Evolutionary conservation across 2,329 filamentous ascomycete genomes (phyloP), one percentile per base, ranked within the genome.

Genomic region (Epichloe brachyelytri): DNA sequence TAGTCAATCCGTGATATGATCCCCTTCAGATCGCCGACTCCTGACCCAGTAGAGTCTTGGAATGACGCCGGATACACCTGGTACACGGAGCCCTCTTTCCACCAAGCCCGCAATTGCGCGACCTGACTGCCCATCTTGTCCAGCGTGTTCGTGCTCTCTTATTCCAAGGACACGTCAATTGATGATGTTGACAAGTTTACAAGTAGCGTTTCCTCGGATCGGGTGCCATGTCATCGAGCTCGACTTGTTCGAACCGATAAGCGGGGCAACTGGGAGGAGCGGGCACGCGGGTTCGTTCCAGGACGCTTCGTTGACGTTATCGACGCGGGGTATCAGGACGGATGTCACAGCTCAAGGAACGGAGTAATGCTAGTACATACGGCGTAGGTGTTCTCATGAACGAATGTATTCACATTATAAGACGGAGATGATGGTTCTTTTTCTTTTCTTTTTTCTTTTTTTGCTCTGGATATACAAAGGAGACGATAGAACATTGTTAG

Each of bases 1-100:
- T 80, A 79, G 59, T 78, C 75, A 17, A 80, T 65, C 46, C 75
- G 70, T 15, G 72, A 73, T 47, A 78, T 77, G 56, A 81, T 78
- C 38, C 78, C 78, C 45, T 71, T 71, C n/a, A 81, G 63, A 54
- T 80, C 77, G 40, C 78, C 78, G 45, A 73, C 63, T 5, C 78
- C 78, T 51, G 76, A 72, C 40, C 73, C 75, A 19, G 74, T 79
- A 41, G 73, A 74, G 60, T 80, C 78, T 55, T 78, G 73, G 66
- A 81, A 82, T 26, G 75, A 78, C n/a, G 78, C 73, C 2, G 78
- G 77, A 60, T 81, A 82, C 54, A 82, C 74, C 56, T 82, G 77
- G 60, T 82, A 82, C 20, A 81, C 75, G 10, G 74, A 70, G 48
- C 71, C 73, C 60, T 81, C 76, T 57, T 80, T 80, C 78, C 79